Conservation (phyloP, 768 basidiomycete genomes). For the Termitomyces sp. region DNA sequence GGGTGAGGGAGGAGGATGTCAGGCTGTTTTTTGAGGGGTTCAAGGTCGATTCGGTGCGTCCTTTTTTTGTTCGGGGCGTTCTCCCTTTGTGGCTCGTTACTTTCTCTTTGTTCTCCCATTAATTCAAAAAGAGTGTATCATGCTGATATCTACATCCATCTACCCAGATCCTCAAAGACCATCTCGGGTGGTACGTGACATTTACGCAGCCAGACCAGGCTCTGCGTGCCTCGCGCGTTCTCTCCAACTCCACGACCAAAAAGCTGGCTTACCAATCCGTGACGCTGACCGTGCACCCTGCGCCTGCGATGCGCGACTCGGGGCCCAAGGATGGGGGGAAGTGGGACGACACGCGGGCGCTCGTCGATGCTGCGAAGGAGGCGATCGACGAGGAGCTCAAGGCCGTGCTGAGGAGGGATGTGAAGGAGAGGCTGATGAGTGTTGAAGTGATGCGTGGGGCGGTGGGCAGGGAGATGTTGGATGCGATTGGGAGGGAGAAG, state of each 20-base stretch:
- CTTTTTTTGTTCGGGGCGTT: constrained; percentile 8
- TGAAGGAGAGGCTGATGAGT: constrained; percentile 39
- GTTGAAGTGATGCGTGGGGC: constrained; percentile 47
- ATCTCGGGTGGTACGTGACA: constrained; percentile 74
- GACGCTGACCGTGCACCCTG: constrained; percentile 43
- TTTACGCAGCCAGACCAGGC: constrained; percentile 64
- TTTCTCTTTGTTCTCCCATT: neutral
- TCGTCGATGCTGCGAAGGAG: constrained; percentile 31
- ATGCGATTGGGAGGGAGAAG: constrained; percentile 50
- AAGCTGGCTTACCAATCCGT: constrained; percentile 58
- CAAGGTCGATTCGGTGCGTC: constrained; percentile 64
- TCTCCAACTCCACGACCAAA: constrained; percentile 39
- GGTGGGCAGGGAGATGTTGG: constrained; percentile 44
- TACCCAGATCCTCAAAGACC: constrained; percentile 64
- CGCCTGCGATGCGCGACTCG: constrained; percentile 29
- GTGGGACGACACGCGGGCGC: constrained; percentile 45
- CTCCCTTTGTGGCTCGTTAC: constrained; percentile 1
- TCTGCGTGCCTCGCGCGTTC: constrained; percentile 59
- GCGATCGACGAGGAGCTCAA: neutral
- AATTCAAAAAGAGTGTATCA: too few relatives aligned
- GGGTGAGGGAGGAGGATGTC: constrained; percentile 59
- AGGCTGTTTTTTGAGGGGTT: constrained; percentile 63
- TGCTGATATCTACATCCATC: too few relatives aligned
- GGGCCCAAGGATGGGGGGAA: constrained; percentile 33
- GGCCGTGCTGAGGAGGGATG: neutral